Evolutionary conservation across 768 basidiomycete genomes (phyloP).

Genomic region (Tephrocybe sp.): DNA sequence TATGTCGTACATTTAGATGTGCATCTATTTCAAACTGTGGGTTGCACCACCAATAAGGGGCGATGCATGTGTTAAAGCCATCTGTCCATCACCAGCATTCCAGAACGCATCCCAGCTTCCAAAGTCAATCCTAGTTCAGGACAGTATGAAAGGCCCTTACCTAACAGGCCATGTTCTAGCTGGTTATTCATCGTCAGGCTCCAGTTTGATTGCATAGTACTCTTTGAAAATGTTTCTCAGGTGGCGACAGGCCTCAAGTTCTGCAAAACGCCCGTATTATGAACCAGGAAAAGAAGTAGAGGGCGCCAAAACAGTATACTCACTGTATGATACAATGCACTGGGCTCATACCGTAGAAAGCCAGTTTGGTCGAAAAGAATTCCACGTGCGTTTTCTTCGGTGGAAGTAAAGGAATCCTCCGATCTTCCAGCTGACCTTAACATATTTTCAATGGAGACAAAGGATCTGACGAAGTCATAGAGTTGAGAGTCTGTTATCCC

Average conservation of each 20-base stretch:
- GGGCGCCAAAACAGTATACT: no score
- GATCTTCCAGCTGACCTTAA: background rate
- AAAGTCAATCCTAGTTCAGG: no score
- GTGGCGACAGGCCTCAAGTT: background rate
- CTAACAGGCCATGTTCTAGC: no score
- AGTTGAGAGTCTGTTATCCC: background rate
- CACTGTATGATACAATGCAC: background rate
- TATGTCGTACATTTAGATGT: background rate
- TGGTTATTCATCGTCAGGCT: no score
- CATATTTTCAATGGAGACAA: slow-evolving; percentile 3
- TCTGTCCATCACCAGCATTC: background rate
- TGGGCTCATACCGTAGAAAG: background rate
- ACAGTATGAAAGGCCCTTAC: no score
- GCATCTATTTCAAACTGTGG: background rate
- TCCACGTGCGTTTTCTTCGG: background rate
- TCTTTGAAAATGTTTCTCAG: background rate
- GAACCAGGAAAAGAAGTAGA: no score
- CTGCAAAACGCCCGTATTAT: background rate
- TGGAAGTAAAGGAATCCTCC: slow-evolving; percentile 2
- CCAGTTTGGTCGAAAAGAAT: background rate
- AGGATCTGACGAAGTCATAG: slow-evolving; percentile 1
- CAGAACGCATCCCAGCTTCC: background rate
- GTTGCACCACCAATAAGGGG: background rate
- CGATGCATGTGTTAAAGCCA: background rate
- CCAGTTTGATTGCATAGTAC: no score